phyloP scores from a whole-genome alignment of 176 grass and related monocot species.

The Panicum miliaceum region DNA sequence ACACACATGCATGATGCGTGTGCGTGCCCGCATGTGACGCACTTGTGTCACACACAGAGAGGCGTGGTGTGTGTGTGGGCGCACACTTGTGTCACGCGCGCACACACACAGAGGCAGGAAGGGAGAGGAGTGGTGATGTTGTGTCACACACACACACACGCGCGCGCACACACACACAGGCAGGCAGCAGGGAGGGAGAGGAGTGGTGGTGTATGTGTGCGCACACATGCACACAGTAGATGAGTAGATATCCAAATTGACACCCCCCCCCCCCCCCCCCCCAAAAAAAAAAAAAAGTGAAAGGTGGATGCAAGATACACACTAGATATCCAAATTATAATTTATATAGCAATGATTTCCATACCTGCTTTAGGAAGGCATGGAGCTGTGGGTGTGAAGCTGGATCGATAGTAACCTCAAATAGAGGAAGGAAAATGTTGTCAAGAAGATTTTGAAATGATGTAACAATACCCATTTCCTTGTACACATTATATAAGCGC shows the following conservation, averaged over 20 bases:
- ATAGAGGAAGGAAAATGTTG: conserved; percentile 99
- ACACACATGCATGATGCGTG: neutral
- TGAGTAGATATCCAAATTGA: no score
- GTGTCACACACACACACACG: neutral
- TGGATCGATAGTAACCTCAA: conserved; percentile 95
- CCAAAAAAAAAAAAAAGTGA: no score
- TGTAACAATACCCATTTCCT: conserved; percentile 97
- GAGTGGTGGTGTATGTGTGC: no score
- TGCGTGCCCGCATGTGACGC: neutral
- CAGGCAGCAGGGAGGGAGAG: no score
- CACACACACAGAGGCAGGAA: neutral
- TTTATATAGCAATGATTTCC: conserved; percentile 31
- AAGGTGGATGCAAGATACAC: conserved; percentile 14
- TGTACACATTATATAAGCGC: conserved; percentile 94
- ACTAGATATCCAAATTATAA: conserved; percentile 34
- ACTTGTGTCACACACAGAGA: neutral
- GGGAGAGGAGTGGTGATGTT: no score
- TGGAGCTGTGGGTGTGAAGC: conserved; percentile 95
- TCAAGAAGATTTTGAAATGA: conserved; percentile 98
- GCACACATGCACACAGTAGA: no score
- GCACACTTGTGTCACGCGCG: neutral
- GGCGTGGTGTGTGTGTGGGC: neutral
- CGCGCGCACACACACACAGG: neutral
- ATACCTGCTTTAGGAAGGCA: conserved; percentile 90
- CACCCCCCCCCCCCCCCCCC: no score